Evolutionary conservation across 2,329 filamentous ascomycete genomes (phyloP), one percentile per base, ranked within the genome.

Genomic region (Tetracladium maxilliforme): DNA sequence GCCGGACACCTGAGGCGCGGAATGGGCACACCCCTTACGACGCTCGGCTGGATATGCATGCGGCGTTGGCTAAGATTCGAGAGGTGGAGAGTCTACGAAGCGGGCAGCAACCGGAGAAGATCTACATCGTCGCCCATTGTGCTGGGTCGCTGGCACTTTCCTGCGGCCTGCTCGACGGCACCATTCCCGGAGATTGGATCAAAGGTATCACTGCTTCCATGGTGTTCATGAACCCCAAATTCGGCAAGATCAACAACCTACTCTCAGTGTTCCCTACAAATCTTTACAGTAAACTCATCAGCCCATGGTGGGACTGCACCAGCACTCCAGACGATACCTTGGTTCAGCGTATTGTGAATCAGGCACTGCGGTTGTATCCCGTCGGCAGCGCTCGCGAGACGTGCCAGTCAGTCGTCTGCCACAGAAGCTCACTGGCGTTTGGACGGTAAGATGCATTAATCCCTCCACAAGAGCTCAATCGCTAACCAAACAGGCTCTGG

Each of bases 191-290:
- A 0, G 41, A 42, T 20, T 74, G 68, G 66, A 56, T 76, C 35
- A 45, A 51, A 11, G 70, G 70, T 11, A 51, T 76, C 27, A 62
- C 60, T 1, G 62, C 57, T 41, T 68, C 61, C 18, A 68, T 74
- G 37, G 68, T 73, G 3, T 74, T 75, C 42, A 66, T 71, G 54
- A 64, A 74, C 44, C 65, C 69, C 2, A 52, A 66, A 22, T 74
- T 67, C 61, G 55, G 56, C 33, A 44, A 49, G 3, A 42, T 58
- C 30, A 75, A 75, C 47, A 53, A n/a, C n/a, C n/a, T n/a, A n/a
- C n/a, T n/a, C n/a, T n/a, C n/a, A n/a, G n/a, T n/a, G n/a, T n/a
- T n/a, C n/a, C n/a, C n/a, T n/a, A n/a, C n/a, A n/a, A n/a, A n/a
- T n/a, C n/a, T n/a, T n/a, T n/a, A n/a, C n/a, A n/a, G n/a, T n/a